A percentile compares a stretch with the other conserved stretches of the same genome.
These are phyloP conservation scores for Grosmannia penicillata DNA, from an alignment of 2,329 filamentous ascomycete species.

Conservation along the genomic window DNA sequence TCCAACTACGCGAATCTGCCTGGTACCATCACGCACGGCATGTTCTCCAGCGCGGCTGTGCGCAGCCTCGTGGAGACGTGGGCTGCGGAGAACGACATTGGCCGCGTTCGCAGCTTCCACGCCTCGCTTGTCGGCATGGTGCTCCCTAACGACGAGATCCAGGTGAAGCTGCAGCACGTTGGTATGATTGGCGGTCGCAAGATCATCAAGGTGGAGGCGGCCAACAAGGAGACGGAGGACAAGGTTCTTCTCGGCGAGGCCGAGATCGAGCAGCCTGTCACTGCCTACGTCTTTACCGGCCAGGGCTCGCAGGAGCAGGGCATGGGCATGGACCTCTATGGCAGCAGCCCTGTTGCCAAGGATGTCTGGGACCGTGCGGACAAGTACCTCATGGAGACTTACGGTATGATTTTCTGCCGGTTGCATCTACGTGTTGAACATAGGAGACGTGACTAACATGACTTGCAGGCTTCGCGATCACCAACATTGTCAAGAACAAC, in stretches of 20 bases:
- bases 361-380: conserved; percentile 97
- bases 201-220: conserved; percentile 97
- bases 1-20: conserved; percentile 89
- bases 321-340: conserved; percentile 99
- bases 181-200: conserved; percentile 97
- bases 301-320: conserved; percentile 98
- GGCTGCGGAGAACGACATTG: conserved; percentile 97
- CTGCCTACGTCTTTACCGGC: conserved; percentile 94
- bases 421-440: conserved; percentile 2
- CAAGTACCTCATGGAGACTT: conserved; percentile 96
- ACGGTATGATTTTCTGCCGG: too few relatives aligned
- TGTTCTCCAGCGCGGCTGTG: conserved; percentile 97
- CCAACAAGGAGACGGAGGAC: conserved; percentile 89
- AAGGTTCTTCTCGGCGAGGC: conserved; percentile 92
- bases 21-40: conserved; percentile 95
- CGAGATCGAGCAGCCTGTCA: conserved; percentile 93
- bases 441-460: background rate
- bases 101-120: conserved; percentile 93
- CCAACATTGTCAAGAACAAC: conserved; percentile 98
- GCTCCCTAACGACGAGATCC: conserved; percentile 84
- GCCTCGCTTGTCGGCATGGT: conserved; percentile 98
- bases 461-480: conserved; percentile 81
- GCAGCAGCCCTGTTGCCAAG: conserved; percentile 81
- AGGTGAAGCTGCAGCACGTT: conserved; percentile 89
- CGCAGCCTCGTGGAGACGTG: conserved; percentile 94